Evolutionary conservation across 345 rosid species (phyloP).

Genomic region (Nephelium lappaceum): DNA sequence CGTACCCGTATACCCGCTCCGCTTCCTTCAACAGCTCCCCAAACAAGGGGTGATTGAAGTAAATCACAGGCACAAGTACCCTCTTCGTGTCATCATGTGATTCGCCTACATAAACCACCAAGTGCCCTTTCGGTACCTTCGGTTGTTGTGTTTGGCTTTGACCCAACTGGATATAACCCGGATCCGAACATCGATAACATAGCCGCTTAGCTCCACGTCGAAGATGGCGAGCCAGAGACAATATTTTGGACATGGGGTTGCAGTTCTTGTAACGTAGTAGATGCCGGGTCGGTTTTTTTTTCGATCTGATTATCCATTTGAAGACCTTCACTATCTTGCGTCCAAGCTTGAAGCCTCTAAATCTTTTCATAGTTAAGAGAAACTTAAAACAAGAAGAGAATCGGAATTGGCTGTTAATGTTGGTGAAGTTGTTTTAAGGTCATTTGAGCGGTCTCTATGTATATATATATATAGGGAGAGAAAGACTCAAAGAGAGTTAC

Average conservation of each 20-base stretch:
- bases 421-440: not conserved
- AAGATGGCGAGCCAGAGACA: conserved; percentile 37
- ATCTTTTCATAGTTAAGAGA: conserved; percentile 39
- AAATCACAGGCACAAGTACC: conserved; percentile 70
- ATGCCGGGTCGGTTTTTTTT: conserved; percentile 30
- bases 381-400: not conserved
- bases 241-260: conserved; percentile 43
- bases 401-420: not conserved
- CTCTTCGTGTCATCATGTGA: conserved; percentile 48
- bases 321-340: conserved; percentile 49
- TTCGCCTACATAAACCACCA: conserved; percentile 78
- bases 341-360: conserved; percentile 57
- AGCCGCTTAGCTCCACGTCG: conserved; percentile 44
- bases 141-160: conserved; percentile 22
- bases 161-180: conserved; percentile 47
- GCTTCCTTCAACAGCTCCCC: conserved; percentile 71
- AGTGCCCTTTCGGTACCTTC: conserved; percentile 71
- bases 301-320: conserved; percentile 42
- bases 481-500: not conserved
- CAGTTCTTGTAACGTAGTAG: not conserved
- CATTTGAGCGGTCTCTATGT: not conserved
- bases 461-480: not conserved
- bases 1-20: conserved; percentile 73
- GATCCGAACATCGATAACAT: conserved; percentile 30
- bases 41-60: conserved; percentile 84